Evolutionary conservation across 108 stramenopile genomes (phyloP).

Genomic region (Fistulifera solaris): DNA sequence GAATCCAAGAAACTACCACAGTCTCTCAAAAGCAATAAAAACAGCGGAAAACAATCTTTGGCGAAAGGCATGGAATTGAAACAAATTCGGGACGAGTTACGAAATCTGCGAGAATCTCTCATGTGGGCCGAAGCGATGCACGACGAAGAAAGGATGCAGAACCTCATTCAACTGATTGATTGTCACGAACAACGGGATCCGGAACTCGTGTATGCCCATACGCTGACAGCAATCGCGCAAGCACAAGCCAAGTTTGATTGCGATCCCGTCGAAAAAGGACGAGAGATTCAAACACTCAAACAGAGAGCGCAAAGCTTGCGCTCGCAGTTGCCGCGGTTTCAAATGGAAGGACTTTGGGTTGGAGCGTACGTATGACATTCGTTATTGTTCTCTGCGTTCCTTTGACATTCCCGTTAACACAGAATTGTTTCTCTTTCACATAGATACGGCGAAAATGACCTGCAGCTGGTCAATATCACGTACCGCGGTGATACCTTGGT

Average conservation of each 20-base stretch:
- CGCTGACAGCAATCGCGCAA: constrained; percentile 17
- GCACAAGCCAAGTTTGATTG: constrained; percentile 28
- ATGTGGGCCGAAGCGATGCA: constrained; percentile 27
- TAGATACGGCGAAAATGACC: constrained; percentile 55
- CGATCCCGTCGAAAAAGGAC: constrained; percentile 25
- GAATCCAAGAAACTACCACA: background rate
- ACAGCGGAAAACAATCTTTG: constrained; percentile 2
- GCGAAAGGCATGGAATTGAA: constrained; percentile 16
- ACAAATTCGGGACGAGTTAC: constrained; percentile 16
- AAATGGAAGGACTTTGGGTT: constrained; percentile 77
- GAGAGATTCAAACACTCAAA: constrained; percentile 9
- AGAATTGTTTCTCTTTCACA: background rate
- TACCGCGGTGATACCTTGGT: constrained; percentile 65
- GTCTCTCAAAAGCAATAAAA: background rate
- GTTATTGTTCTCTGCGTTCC: background rate
- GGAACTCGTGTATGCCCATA: constrained; percentile 31
- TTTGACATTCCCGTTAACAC: background rate
- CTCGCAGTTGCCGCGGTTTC: constrained; percentile 52
- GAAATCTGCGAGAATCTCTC: constrained; percentile 17
- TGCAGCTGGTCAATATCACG: constrained; percentile 64
- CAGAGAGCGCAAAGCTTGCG: constrained; percentile 34
- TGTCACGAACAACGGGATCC: constrained; percentile 28
- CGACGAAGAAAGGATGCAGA: constrained; percentile 16
- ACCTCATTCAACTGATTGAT: constrained; percentile 4
- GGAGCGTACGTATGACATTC: constrained; percentile 59